A percentile compares a stretch with the other conserved stretches of the same genome.
phyloP scores from a whole-genome alignment of 2,329 filamentous ascomycete genomes.

The Paracorniculantispora psalliotae region DNA sequence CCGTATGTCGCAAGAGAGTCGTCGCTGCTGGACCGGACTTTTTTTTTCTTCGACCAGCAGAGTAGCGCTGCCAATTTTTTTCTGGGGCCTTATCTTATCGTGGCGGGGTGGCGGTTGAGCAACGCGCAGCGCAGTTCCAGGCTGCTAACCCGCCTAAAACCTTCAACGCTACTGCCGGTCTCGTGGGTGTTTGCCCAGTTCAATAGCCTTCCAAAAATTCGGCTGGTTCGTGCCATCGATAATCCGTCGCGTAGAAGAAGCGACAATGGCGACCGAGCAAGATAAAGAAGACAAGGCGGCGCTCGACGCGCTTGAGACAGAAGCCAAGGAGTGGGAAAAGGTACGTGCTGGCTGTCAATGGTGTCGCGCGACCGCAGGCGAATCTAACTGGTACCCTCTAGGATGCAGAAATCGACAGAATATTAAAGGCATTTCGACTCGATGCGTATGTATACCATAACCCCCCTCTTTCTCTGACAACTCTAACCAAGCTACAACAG shows the following conservation, averaged over 20 bases:
- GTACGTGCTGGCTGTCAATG: slow-evolving; percentile 36
- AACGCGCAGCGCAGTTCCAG: no score
- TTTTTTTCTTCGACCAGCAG: neutral
- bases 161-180: neutral
- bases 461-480: neutral
- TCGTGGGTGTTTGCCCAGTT: neutral
- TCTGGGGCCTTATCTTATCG: slow-evolving; percentile 35
- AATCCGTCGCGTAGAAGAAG: slow-evolving; percentile 16
- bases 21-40: neutral
- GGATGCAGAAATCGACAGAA: slow-evolving; percentile 95
- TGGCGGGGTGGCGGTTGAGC: slow-evolving; percentile 25
- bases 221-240: neutral
- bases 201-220: neutral
- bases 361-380: slow-evolving; percentile 5
- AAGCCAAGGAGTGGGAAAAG: slow-evolving; percentile 89
- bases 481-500: slow-evolving; percentile 33
- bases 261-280: slow-evolving; percentile 35
- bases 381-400: slow-evolving; percentile 31
- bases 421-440: slow-evolving; percentile 80
- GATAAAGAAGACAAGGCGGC: slow-evolving; percentile 63
- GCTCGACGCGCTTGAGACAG: slow-evolving; percentile 73
- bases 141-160: no score
- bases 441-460: slow-evolving; percentile 42
- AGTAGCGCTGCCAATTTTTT: slow-evolving; percentile 27
- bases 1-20: neutral